phyloP scores from a whole-genome alignment of 805 yeast genomes.

The Ogataea henricii region DNA sequence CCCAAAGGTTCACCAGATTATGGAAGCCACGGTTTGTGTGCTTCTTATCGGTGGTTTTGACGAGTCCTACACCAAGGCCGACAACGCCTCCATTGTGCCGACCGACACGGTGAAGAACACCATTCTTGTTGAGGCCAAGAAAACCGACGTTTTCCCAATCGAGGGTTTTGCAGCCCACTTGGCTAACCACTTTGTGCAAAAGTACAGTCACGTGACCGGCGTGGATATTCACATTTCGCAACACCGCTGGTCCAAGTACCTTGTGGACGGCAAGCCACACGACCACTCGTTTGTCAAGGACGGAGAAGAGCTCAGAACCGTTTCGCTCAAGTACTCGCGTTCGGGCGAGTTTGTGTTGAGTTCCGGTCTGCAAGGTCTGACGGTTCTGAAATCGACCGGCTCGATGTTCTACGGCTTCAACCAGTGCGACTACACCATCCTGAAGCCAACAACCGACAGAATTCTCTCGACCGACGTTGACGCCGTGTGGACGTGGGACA shows the following conservation, averaged over 20 bases:
- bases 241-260: constrained; percentile 74
- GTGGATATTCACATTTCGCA: constrained; percentile 69
- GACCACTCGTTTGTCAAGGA: constrained; percentile 84
- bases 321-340: constrained; percentile 54
- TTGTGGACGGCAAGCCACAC: constrained; percentile 74
- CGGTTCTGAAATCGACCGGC: constrained; percentile 87
- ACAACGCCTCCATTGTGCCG: constrained; percentile 87
- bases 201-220: constrained; percentile 77
- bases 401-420: constrained; percentile 90
- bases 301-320: constrained; percentile 77
- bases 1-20: constrained; percentile 75
- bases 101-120: constrained; percentile 95
- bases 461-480: constrained; percentile 85
- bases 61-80: constrained; percentile 81
- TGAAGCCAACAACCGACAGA: constrained; percentile 80
- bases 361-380: constrained; percentile 76
- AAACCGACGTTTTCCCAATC: constrained; percentile 83
- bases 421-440: constrained; percentile 85
- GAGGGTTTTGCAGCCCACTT: constrained; percentile 87
- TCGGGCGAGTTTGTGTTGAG: constrained; percentile 55
- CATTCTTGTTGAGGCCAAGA: constrained; percentile 78
- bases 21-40: constrained; percentile 81
- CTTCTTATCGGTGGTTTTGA: constrained; percentile 80
- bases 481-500: constrained; percentile 68
- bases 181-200: constrained; percentile 76